Evolutionary conservation across 2,329 filamentous ascomycete species (phyloP), one percentile per base, ranked within the genome.

Genomic region (Fulvia fulva): DNA sequence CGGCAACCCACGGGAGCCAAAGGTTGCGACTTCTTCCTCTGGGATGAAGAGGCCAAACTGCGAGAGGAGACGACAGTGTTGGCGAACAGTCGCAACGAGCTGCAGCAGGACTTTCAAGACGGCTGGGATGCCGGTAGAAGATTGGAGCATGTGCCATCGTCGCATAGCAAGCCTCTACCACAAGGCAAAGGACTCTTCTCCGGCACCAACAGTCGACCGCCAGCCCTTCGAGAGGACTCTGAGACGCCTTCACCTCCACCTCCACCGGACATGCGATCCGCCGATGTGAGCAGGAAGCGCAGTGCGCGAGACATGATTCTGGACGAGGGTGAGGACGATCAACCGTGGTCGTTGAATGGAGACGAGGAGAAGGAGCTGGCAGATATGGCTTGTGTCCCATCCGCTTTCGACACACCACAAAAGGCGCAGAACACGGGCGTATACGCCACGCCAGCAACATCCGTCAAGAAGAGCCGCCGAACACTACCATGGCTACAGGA

Each of bases 1-100:
- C 72, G 44, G 19, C 41, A 37, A 21, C 55, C 55, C n/a, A 26
- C 21, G 5, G 34, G 51, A 2, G 73, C 75, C 22, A 72, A 78
- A 47, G 73, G 77, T 43, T 87, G 84, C 65, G 74, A 74, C 0
- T 83, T 86, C 71, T 86, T 85, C 62, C 69, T 86, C 0, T 86
- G 82, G 81, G 75, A 80, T 7, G 77, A 82, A 14, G 78, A 83
- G 45, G 83, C 83, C 0, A 71, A 74, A 44, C 59, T 65, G 19
- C 74, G 82, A 53, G 80, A 83, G 67, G 77, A 79, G 51, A 68
- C 68, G 12, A 76, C 77, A 22, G 70, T 82, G 21, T 57, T 79
- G 54, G 75, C 68, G 56, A 82, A 81, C 62, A 77, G 79, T 34
- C 72, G 74, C 56, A 78, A 72, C n/a, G 80, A 82, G 64, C 70